Percentiles rank a stretch among this genome's conserved stretches.
Conservation (phyloP, 1,139 yeast genomes). For the Debaryomyces robertsiae region DNA sequence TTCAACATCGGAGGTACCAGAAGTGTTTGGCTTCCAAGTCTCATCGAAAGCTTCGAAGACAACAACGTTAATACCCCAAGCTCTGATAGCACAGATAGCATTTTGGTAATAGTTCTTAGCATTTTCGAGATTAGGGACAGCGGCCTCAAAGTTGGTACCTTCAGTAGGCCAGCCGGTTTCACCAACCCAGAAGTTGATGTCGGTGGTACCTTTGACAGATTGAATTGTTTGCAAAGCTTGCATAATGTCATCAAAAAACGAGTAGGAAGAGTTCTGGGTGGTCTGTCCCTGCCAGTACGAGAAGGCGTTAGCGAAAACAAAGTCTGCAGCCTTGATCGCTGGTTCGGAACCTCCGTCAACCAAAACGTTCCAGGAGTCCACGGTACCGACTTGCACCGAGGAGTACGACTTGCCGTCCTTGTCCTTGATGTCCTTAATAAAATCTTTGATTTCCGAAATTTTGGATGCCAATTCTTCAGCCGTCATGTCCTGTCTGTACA, state of each 20-base stretch:
- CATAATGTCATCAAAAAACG: constrained; percentile 94
- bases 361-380: constrained; percentile 92
- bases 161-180: constrained; percentile 98
- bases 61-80: constrained; percentile 91
- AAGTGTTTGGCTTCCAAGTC: constrained; percentile 90
- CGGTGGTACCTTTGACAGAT: constrained; percentile 80
- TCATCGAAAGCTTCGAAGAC: constrained; percentile 95
- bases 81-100: constrained; percentile 89
- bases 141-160: constrained; percentile 69
- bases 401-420: constrained; percentile 77
- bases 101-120: constrained; percentile 83
- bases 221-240: constrained; percentile 90
- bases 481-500: constrained; percentile 81
- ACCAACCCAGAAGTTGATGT: constrained; percentile 90
- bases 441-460: constrained; percentile 59
- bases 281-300: constrained; percentile 99
- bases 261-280: constrained; percentile 74
- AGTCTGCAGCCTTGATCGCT: constrained; percentile 78
- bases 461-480: constrained; percentile 66
- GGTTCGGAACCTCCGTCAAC: constrained; percentile 74
- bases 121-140: constrained; percentile 69
- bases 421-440: constrained; percentile 64
- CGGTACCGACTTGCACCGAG: constrained; percentile 81
- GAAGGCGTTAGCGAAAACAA: constrained; percentile 90
- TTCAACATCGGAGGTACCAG: constrained; percentile 85